phyloP scores from a whole-genome alignment of 495 filamentous ascomycete genomes.

The Penicillium silybi region DNA sequence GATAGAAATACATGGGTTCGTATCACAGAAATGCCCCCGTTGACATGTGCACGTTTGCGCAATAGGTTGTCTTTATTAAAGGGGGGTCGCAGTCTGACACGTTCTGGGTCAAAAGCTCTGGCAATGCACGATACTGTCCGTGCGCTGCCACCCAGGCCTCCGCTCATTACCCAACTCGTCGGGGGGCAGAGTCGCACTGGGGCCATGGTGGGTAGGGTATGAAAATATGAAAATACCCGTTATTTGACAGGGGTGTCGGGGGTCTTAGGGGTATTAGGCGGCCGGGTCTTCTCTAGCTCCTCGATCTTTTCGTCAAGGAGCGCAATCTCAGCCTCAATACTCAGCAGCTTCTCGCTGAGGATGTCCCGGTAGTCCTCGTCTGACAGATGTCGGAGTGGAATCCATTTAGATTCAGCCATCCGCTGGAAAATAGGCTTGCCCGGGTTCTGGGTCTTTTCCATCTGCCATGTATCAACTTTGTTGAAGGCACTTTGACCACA shows the following conservation, averaged over 20 bases:
- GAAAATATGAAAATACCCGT: background rate
- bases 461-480: slow-evolving; percentile 45
- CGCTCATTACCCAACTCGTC: slow-evolving; percentile 9
- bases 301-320: slow-evolving; percentile 81
- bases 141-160: slow-evolving; percentile 14
- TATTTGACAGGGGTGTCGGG: slow-evolving; percentile 4
- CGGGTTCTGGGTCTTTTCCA: slow-evolving; percentile 31
- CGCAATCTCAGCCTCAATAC: slow-evolving; percentile 79
- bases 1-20: slow-evolving; percentile 2
- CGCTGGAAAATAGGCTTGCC: slow-evolving; percentile 44
- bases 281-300: slow-evolving; percentile 33
- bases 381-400: slow-evolving; percentile 69
- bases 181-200: slow-evolving; percentile 9
- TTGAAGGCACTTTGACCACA: slow-evolving; percentile 58
- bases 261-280: slow-evolving; percentile 4
- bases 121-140: slow-evolving; percentile 8
- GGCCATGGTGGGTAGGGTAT: slow-evolving; percentile 1
- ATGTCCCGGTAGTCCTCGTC: slow-evolving; percentile 77
- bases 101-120: background rate
- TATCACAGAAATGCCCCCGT: slow-evolving; percentile 2
- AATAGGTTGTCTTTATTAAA: background rate
- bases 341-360: slow-evolving; percentile 71
- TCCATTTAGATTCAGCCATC: slow-evolving; percentile 68
- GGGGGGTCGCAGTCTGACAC: slow-evolving; percentile 5
- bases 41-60: slow-evolving; percentile 1